These are phyloP conservation scores for Draba incana DNA, from an alignment of 345 rosid genomes.

Conservation along the genomic window DNA sequence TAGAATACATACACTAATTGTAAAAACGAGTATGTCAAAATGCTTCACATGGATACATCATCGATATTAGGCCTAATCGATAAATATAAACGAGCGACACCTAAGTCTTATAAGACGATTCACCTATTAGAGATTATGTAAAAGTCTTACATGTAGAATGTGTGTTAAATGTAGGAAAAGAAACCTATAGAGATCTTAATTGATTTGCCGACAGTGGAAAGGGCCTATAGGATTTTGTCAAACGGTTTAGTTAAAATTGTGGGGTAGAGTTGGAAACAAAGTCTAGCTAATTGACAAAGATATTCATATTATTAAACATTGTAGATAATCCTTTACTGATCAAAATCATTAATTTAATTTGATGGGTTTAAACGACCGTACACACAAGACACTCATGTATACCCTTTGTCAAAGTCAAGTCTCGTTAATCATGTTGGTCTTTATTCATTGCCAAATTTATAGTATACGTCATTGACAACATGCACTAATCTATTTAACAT, in stretches of 20 bases:
- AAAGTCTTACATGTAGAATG: not conserved
- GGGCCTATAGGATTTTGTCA: slow-evolving; percentile 18
- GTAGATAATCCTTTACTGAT: not conserved
- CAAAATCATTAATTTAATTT: slow-evolving; percentile 18
- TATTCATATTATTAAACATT: slow-evolving; percentile 4
- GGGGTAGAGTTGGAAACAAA: slow-evolving; percentile 30
- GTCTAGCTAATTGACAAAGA: slow-evolving; percentile 26
- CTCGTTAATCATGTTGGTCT: slow-evolving; percentile 28
- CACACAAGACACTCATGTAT: slow-evolving; percentile 1
- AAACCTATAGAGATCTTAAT: slow-evolving; percentile 4
- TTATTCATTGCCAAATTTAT: slow-evolving; percentile 16
- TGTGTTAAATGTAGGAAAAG: slow-evolving; percentile 4
- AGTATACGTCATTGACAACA: slow-evolving; percentile 9
- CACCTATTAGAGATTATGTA: slow-evolving; percentile 6
- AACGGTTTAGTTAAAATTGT: slow-evolving; percentile 25
- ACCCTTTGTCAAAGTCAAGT: slow-evolving; percentile 32
- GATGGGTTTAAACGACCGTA: slow-evolving; percentile 6
- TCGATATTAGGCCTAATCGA: not conserved
- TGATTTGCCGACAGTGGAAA: slow-evolving; percentile 35
- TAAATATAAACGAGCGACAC: not conserved
- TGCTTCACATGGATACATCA: not conserved
- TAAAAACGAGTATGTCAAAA: not conserved
- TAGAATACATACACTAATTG: not conserved
- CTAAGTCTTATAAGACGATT: not conserved
- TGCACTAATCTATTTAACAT: not conserved